Evolutionary conservation across 352 stramenopile genomes (phyloP).

Genomic region (Thraustotheca clavata): DNA sequence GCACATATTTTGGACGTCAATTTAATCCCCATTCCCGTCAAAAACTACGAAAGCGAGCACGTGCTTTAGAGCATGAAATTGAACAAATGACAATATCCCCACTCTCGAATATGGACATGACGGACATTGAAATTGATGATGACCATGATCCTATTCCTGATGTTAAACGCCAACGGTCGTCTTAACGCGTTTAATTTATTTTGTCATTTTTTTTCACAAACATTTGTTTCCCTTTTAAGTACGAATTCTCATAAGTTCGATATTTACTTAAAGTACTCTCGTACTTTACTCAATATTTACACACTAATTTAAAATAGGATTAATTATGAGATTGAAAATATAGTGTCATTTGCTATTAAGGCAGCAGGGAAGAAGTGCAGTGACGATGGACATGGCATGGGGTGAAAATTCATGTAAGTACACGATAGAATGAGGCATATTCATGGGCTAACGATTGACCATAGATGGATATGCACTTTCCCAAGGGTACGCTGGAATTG

Average conservation of each 20-base stretch:
- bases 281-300: too few relatives aligned
- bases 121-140: conserved; percentile 1
- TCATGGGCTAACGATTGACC: not conserved
- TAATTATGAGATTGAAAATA: too few relatives aligned
- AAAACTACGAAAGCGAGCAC: conserved; percentile 2
- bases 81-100: conserved; percentile 14
- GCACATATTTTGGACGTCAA: conserved; percentile 7
- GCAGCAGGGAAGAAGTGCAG: not conserved
- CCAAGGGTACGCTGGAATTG: conserved; percentile 24
- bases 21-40: conserved; percentile 10
- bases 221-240: not conserved
- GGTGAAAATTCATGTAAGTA: conserved; percentile 70
- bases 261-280: too few relatives aligned
- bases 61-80: conserved; percentile 15
- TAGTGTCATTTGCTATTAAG: too few relatives aligned
- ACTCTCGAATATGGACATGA: conserved; percentile 12
- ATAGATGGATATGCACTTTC: conserved; percentile 33
- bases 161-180: conserved; percentile 8
- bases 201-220: not conserved
- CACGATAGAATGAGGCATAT: too few relatives aligned
- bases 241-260: not conserved
- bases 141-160: not conserved
- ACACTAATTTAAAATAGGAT: too few relatives aligned
- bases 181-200: conserved; percentile 12
- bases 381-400: conserved; percentile 52